These are phyloP conservation scores for Umbelopsis vinacea DNA, from an alignment of 192 early-diverging fungal genomes.

Conservation along the genomic window DNA sequence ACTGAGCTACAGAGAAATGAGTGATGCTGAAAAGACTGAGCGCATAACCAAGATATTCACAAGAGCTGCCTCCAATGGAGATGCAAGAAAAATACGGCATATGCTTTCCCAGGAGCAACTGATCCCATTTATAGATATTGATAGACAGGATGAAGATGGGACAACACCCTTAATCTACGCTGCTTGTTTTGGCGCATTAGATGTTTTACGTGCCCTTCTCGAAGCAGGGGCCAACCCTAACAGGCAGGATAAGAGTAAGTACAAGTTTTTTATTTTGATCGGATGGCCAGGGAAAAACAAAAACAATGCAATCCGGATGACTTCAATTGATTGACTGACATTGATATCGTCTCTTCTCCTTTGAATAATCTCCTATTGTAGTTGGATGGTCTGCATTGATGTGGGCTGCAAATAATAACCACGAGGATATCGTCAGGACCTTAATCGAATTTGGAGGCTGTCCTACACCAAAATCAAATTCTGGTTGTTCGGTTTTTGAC, in stretches of 20 bases:
- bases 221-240: slow-evolving; percentile 78
- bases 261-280: not conserved
- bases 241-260: slow-evolving; percentile 61
- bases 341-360: not conserved
- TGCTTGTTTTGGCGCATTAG: slow-evolving; percentile 82
- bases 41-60: slow-evolving; percentile 69
- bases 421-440: slow-evolving; percentile 72
- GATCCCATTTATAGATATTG: slow-evolving; percentile 69
- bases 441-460: slow-evolving; percentile 81
- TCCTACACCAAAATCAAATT: slow-evolving; percentile 66
- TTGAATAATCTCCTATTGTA: slow-evolving; percentile 32
- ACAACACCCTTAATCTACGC: slow-evolving; percentile 88
- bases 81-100: slow-evolving; percentile 63
- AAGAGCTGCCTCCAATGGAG: slow-evolving; percentile 75
- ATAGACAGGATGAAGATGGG: slow-evolving; percentile 86
- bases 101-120: slow-evolving; percentile 52
- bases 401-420: slow-evolving; percentile 91
- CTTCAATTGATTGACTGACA: not conserved
- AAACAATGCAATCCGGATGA: no score
- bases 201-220: slow-evolving; percentile 74
- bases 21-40: slow-evolving; percentile 57
- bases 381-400: slow-evolving; percentile 90
- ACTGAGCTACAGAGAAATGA: not conserved
- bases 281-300: not conserved
- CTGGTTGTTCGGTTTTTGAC: slow-evolving; percentile 79